Percentiles rank a stretch among this genome's conserved stretches.
phyloP scores from a whole-genome alignment of 768 basidiomycete species.

The Tricholomella constricta region DNA sequence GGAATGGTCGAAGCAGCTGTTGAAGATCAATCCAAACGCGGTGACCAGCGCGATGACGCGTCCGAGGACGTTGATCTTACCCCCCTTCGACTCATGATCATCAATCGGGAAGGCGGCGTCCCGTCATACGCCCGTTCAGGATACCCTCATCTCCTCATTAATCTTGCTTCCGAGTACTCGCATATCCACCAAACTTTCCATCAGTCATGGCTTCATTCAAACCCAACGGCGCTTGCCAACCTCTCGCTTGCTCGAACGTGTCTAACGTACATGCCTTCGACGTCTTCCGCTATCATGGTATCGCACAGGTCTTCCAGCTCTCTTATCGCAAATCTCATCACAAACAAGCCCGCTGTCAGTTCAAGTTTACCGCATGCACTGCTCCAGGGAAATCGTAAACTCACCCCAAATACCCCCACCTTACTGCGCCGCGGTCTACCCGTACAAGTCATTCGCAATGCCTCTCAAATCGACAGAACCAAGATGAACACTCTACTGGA shows the following conservation, averaged over 20 bases:
- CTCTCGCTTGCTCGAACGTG: slow-evolving; percentile 84
- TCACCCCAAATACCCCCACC: slow-evolving; percentile 91
- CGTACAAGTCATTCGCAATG: slow-evolving; percentile 75
- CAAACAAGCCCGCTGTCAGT: slow-evolving; percentile 95
- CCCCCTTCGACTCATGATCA: slow-evolving; percentile 95
- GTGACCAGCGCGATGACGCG: slow-evolving; percentile 38
- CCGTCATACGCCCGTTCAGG: slow-evolving; percentile 97
- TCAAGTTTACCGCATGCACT: slow-evolving; percentile 94
- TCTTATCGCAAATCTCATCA: slow-evolving; percentile 95
- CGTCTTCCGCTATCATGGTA: slow-evolving; percentile 95
- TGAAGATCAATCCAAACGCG: slow-evolving; percentile 26
- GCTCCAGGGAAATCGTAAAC: slow-evolving; percentile 80
- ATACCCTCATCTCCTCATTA: slow-evolving; percentile 94
- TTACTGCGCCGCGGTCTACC: slow-evolving; percentile 87
- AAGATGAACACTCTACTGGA: slow-evolving; percentile 86
- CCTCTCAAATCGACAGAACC: slow-evolving; percentile 66
- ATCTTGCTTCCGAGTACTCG: slow-evolving; percentile 82
- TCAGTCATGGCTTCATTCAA: slow-evolving; percentile 68
- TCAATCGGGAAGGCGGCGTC: slow-evolving; percentile 94
- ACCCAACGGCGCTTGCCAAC: slow-evolving; percentile 88
- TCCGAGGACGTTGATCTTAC: slow-evolving; percentile 77
- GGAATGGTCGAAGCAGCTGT: slow-evolving; percentile 72
- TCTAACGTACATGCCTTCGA: slow-evolving; percentile 87
- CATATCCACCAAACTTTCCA: slow-evolving; percentile 88
- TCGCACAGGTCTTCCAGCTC: slow-evolving; percentile 95